Percentiles rank a stretch among this genome's conserved stretches.
phyloP scores from a whole-genome alignment of 371 early-diverging fungal species.

The Mucor lusitanicus region DNA sequence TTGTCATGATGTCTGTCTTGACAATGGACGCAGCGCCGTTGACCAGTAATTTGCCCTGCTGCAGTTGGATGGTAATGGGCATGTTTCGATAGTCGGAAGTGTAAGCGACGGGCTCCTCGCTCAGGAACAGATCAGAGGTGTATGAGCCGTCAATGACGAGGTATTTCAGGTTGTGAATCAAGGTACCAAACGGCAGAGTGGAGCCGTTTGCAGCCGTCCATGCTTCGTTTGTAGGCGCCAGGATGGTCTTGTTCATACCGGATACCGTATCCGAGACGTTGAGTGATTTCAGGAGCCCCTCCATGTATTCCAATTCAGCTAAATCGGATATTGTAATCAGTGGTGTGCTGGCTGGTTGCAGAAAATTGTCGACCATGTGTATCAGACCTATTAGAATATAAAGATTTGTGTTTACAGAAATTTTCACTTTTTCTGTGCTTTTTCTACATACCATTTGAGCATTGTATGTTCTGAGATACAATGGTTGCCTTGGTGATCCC shows the following conservation, averaged over 20 bases:
- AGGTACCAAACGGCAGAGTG: constrained; percentile 15
- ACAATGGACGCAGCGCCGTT: constrained; percentile 10
- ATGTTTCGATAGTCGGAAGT: not conserved
- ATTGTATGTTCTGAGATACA: not conserved
- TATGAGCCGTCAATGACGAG: constrained; percentile 7
- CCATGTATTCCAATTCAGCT: constrained; percentile 14
- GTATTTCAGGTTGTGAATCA: constrained; percentile 17
- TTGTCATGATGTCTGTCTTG: constrained; percentile 20
- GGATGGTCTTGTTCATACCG: constrained; percentile 15
- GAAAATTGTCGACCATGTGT: constrained; percentile 17
- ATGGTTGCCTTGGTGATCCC: constrained; percentile 2
- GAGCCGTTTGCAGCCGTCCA: constrained; percentile 7
- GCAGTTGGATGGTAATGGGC: not conserved
- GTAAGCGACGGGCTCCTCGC: not conserved
- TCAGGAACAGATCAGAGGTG: not conserved
- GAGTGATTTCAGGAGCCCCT: constrained; percentile 22
- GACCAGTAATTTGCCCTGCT: not conserved
- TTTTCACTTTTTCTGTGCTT: not conserved
- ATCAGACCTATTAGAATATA: constrained; percentile 20
- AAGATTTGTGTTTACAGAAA: constrained; percentile 15
- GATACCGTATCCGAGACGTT: constrained; percentile 23
- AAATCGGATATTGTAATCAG: constrained; percentile 20
- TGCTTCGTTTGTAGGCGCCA: constrained; percentile 20
- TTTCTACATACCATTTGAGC: constrained; percentile 13
- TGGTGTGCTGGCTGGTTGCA: constrained; percentile 20